Conservation (phyloP, 2,329 filamentous ascomycete species). For the Sporothrix brunneoviolacea region DNA sequence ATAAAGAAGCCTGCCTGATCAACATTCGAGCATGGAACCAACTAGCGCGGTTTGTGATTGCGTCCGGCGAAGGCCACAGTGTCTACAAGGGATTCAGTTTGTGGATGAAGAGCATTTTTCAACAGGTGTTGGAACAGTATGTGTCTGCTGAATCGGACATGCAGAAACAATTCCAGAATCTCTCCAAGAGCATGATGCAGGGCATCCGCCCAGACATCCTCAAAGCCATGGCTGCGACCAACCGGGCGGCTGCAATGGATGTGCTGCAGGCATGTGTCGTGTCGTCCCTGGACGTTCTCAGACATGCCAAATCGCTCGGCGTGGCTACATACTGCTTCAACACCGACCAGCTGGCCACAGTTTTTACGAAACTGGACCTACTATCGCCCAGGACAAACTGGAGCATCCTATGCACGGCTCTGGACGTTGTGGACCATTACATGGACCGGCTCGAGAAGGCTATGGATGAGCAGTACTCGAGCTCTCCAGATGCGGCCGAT, state of each 20-base stretch:
- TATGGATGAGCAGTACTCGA: slow-evolving; percentile 34
- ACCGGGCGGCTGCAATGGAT: slow-evolving; percentile 48
- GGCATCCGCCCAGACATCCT: slow-evolving; percentile 39
- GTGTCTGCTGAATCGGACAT: slow-evolving; percentile 49
- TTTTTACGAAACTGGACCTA: slow-evolving; percentile 43
- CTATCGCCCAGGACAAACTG: slow-evolving; percentile 40
- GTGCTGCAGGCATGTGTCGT: slow-evolving; percentile 42
- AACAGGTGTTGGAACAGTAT: slow-evolving; percentile 51
- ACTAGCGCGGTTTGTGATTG: slow-evolving; percentile 52
- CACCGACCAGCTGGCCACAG: slow-evolving; percentile 42
- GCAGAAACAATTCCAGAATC: slow-evolving; percentile 45
- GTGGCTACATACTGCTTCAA: slow-evolving; percentile 45
- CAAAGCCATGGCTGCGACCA: slow-evolving; percentile 43
- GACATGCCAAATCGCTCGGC: slow-evolving; percentile 37
- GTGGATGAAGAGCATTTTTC: slow-evolving; percentile 54
- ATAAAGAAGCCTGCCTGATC: slow-evolving; percentile 60
- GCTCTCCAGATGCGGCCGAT: slow-evolving; percentile 24
- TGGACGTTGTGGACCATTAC: slow-evolving; percentile 44
- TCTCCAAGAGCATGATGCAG: slow-evolving; percentile 40
- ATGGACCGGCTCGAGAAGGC: slow-evolving; percentile 37
- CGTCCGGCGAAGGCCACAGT: slow-evolving; percentile 34
- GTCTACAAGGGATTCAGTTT: slow-evolving; percentile 43
- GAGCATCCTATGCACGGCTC: slow-evolving; percentile 36
- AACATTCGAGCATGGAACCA: slow-evolving; percentile 58
- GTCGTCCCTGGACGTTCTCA: slow-evolving; percentile 46